These are phyloP conservation scores for Solanum etuberosum DNA, from an alignment of 257 asterid species.

Conservation along the genomic window DNA sequence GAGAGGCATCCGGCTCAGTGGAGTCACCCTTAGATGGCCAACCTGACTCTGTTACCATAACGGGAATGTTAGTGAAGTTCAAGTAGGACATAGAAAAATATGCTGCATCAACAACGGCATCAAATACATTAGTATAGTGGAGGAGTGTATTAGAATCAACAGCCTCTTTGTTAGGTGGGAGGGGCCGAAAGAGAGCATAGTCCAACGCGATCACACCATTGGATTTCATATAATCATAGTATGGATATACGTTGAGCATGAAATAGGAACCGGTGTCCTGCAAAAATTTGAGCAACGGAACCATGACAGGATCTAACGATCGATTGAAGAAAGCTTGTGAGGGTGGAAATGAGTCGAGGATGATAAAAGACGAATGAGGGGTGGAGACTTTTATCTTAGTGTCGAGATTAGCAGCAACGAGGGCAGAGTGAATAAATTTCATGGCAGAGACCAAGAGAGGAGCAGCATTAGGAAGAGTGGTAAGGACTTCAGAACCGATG, in stretches of 20 bases:
- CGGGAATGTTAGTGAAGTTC: constrained; percentile 67
- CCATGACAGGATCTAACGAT: constrained; percentile 60
- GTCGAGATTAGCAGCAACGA: constrained; percentile 67
- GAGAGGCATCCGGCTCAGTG: constrained; percentile 60
- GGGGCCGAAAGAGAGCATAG: constrained; percentile 80
- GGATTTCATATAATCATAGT: constrained; percentile 59
- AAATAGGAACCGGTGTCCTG: constrained; percentile 57
- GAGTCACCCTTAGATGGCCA: constrained; percentile 95
- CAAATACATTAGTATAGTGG: constrained; percentile 89
- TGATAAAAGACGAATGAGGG: constrained; percentile 61
- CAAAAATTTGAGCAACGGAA: constrained; percentile 64
- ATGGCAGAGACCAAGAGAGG: constrained; percentile 69
- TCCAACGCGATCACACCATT: constrained; percentile 69
- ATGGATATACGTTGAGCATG: constrained; percentile 84
- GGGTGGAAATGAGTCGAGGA: constrained; percentile 92
- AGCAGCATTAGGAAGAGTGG: constrained; percentile 70
- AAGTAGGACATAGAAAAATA: constrained; percentile 74
- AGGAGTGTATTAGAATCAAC: constrained; percentile 80
- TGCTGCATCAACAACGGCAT: constrained; percentile 85
- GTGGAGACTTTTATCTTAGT: constrained; percentile 70
- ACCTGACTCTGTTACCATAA: constrained; percentile 72
- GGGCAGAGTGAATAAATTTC: constrained; percentile 71
- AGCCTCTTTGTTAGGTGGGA: constrained; percentile 81
- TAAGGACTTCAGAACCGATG: constrained; percentile 77
- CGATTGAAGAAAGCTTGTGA: constrained; percentile 92